Evolutionary conservation across 2,329 filamentous ascomycete species (phyloP).

Genomic region (Neofusicoccum kwambonambiense): DNA sequence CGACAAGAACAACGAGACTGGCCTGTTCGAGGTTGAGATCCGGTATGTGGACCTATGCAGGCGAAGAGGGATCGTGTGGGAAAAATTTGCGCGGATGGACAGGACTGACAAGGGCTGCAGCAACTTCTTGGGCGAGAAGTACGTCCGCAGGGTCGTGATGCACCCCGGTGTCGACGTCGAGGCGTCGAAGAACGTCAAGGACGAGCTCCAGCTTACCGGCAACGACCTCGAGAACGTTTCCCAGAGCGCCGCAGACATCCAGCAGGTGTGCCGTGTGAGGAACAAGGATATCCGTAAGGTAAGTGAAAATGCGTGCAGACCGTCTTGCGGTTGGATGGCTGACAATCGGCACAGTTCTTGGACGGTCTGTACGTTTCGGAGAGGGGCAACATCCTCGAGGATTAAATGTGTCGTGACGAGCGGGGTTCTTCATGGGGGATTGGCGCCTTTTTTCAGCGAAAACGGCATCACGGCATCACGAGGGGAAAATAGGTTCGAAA

Average conservation of each 20-base stretch:
- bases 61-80: not conserved
- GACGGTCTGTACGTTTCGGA: conserved; percentile 99
- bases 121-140: conserved; percentile 99
- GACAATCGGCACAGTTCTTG: conserved; percentile 69
- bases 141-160: conserved; percentile 89
- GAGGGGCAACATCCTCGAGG: conserved; percentile 89
- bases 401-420: conserved; percentile 31
- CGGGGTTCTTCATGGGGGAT: conserved; percentile 19
- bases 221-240: conserved; percentile 98
- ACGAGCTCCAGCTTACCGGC: conserved; percentile 88
- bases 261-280: conserved; percentile 98
- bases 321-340: not conserved
- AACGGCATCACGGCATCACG: conserved; percentile 20
- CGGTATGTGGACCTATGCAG: conserved; percentile 59
- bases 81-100: not conserved
- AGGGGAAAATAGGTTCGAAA: conserved; percentile 18
- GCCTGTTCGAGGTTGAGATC: conserved; percentile 90
- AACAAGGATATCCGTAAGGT: conserved; percentile 99
- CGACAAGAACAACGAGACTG: conserved; percentile 92
- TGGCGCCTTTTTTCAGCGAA: conserved; percentile 19
- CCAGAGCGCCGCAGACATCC: conserved; percentile 97
- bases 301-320: conserved; percentile 28
- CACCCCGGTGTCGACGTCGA: conserved; percentile 86
- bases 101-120: conserved; percentile 18
- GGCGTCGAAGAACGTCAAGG: conserved; percentile 90